Conservation (phyloP, 2,329 filamentous ascomycete species). For the Magnaporthiopsis rhizophila region DNA sequence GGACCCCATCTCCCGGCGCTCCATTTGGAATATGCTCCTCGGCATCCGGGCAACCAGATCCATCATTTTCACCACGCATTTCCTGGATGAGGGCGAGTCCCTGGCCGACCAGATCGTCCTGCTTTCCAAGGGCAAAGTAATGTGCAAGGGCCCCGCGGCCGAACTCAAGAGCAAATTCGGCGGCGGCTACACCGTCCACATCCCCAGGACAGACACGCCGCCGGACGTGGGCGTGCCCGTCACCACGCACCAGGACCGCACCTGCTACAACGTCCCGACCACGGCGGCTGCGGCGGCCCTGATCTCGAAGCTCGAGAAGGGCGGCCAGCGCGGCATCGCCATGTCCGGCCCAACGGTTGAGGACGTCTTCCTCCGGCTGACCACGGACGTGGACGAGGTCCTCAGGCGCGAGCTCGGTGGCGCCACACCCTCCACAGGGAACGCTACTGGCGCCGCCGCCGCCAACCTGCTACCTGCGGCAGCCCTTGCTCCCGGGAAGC, state of each 20-base stretch:
- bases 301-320: constrained; percentile 59
- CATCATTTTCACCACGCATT: constrained; percentile 85
- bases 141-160: constrained; percentile 75
- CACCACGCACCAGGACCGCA: constrained; percentile 59
- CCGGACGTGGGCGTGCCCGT: constrained; percentile 48
- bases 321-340: constrained; percentile 67
- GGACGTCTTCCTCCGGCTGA: constrained; percentile 81
- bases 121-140: constrained; percentile 73
- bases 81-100: constrained; percentile 86
- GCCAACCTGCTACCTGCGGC: constrained; percentile 1
- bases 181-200: constrained; percentile 75
- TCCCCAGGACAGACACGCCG: constrained; percentile 50
- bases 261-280: constrained; percentile 62
- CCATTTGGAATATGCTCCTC: constrained; percentile 90
- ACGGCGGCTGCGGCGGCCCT: constrained; percentile 65
- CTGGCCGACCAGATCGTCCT: constrained; percentile 85
- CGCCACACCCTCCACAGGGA: background rate
- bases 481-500: constrained; percentile 56
- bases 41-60: constrained; percentile 75
- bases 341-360: constrained; percentile 87
- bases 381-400: constrained; percentile 65
- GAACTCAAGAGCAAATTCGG: constrained; percentile 76
- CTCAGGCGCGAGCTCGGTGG: constrained; percentile 9
- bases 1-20: constrained; percentile 76
- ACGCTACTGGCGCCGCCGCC: constrained; percentile 4